Evolutionary conservation across 2,329 filamentous ascomycete species (phyloP), one percentile per base, ranked within the genome.

Genomic region (Fusarium verrucosum): DNA sequence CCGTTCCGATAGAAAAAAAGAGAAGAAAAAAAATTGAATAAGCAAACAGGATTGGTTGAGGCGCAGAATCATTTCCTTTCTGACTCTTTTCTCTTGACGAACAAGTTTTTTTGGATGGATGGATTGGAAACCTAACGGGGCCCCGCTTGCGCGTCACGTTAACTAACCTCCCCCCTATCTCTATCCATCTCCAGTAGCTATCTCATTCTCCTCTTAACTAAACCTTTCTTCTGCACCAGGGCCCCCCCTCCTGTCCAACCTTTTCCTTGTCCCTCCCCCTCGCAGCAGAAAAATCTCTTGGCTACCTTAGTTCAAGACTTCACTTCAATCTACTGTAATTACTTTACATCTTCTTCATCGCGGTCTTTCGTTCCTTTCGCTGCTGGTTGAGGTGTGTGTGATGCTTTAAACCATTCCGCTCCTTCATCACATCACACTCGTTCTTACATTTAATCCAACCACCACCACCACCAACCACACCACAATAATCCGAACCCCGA

Each of bases 21-120:
- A 17, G 8, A 26, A 7, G n/a, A 43, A 17, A 35, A n/a, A n/a
- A n/a, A n/a, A n/a, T n/a, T n/a, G n/a, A n/a, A 53, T 32, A 22
- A 61, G 17, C 22, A 35, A 14, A 43, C n/a, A 36, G 56, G 42
- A 56, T 44, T 30, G 49, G 37, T 14, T 26, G 42, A 36, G 36
- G 42, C 49, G 56, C 33, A 47, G 42, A 47, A 61, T 61, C 58
- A 61, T 61, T 55, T 61, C 56, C 49, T 43, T 61, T 49, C 56
- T 55, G n/a, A 55, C 41, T n/a, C 35, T 50, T 43, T 37, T 42
- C 40, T n/a, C n/a, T n/a, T 36, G 30, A 45, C 22, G 20, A 54
- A 51, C 20, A 46, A 45, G 33, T 32, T 32, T 54, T 61, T 61
- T 50, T 51, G 26, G 40, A 20, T n/a, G n/a, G n/a, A n/a, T n/a